Evolutionary conservation across 148 eudicot genomes (phyloP).

Genomic region (Rhododendron kiyosumense): DNA sequence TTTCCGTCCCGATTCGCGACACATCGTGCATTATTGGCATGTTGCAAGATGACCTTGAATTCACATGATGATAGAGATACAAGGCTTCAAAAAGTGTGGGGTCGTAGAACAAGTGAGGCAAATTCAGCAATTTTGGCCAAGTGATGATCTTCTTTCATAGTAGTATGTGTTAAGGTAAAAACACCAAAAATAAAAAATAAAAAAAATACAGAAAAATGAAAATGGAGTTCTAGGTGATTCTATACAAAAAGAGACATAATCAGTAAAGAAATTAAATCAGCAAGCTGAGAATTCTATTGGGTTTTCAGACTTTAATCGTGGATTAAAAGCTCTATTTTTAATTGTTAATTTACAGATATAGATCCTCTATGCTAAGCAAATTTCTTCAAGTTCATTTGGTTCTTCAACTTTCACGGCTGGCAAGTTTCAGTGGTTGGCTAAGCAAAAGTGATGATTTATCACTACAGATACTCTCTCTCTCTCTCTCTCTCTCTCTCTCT

Average conservation of each 20-base stretch:
- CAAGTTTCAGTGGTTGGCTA: constrained; percentile 5
- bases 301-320: background rate
- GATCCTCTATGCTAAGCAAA: background rate
- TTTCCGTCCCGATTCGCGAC: background rate
- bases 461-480: background rate
- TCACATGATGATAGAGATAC: background rate
- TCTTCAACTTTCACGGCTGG: constrained; percentile 14
- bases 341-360: background rate
- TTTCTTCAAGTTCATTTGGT: constrained; percentile 1
- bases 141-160: background rate
- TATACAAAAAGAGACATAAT: background rate
- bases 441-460: constrained; percentile 8
- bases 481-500: background rate
- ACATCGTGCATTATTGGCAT: background rate
- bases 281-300: background rate
- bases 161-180: background rate
- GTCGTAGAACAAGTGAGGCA: background rate
- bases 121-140: background rate
- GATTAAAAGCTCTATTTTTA: background rate
- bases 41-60: background rate
- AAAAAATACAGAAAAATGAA: background rate
- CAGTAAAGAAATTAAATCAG: background rate
- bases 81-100: background rate
- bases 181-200: background rate
- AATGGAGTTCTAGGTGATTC: background rate